Evolutionary conservation across 2,329 filamentous ascomycete genomes (phyloP), one percentile per base, ranked within the genome.

Genomic region (Hansfordia pulvinata): DNA sequence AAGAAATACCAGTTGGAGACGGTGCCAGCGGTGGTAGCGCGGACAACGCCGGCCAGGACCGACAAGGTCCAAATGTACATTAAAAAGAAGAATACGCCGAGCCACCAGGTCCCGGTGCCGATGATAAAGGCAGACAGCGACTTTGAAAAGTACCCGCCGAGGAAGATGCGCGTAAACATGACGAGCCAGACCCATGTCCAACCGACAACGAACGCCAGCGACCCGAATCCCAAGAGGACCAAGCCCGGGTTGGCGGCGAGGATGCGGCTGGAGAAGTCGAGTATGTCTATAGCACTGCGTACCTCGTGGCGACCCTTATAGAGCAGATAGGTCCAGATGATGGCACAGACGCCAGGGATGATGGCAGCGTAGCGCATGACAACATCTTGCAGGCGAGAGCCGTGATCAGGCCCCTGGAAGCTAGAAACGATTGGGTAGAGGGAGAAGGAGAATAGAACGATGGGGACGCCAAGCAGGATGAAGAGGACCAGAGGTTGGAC

Each of bases 1-100:
- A 96, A 88, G 52, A 96, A 98, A 54, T 98, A 98, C 90, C 90
- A 98, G 52, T 98, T 90, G 20, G 84, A 93, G 14, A 96, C 88
- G 1, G 88, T 93, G 8, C 90, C 90, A 14, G 85, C 88, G 10
- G 88, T 93, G 10, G 86, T 90, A 13, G 83, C 77, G 31, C 90
- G 76, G 50, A 98, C 88, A 13, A 96, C 69, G 11, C 84, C 85
- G 30, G 84, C 78, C 46, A 93, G 75, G 30, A 96, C 72, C 3
- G 81, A 80, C 21, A 94, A 62, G 0, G 85, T 90, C 90, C 90
- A 98, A 39, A 96, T 75, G 52, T 94, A 96, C 60, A 94, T 79
- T 32, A 96, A 58, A 38, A 94, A 72, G 55, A 94, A 98, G 49
- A 77, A 93, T 14, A 73, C 67, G n/a, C 82, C 90, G 4, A 98